Evolutionary conservation across 495 filamentous ascomycete species (phyloP).

Genomic region (Penicillium odoratum): DNA sequence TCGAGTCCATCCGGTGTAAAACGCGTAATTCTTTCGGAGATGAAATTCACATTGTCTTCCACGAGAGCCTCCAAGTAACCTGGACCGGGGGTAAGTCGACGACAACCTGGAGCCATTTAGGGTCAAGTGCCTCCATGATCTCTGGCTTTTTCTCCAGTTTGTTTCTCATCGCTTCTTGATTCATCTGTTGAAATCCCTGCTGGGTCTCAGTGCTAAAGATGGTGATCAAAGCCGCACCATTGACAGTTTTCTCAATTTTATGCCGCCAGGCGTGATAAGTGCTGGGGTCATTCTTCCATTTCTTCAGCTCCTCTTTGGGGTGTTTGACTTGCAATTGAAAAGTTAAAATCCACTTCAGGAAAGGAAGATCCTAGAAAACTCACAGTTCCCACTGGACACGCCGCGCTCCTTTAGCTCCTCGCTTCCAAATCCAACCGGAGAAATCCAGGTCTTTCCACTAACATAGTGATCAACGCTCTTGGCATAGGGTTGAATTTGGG

Average conservation of each 20-base stretch:
- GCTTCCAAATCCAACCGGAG: conserved; percentile 1
- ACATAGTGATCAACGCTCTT: no score
- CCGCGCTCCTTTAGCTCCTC: conserved; percentile 17
- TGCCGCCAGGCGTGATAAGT: conserved; percentile 36
- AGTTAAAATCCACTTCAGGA: no score
- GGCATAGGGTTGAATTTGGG: conserved; percentile 37
- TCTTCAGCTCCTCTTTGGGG: conserved; percentile 34
- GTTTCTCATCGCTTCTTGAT: no score
- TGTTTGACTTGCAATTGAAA: conserved; percentile 17
- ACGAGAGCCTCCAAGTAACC: conserved; percentile 41
- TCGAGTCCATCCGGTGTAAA: conserved; percentile 49
- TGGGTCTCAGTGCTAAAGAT: no score
- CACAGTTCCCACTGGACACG: no score
- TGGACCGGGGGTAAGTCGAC: conserved; percentile 39
- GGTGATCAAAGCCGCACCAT: no score
- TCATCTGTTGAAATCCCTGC: no score
- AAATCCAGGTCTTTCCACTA: no score
- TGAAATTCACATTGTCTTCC: conserved; percentile 48
- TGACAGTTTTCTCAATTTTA: conserved; percentile 27
- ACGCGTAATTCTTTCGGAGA: conserved; percentile 44
- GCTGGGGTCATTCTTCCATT: conserved; percentile 21
- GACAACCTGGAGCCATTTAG: conserved; percentile 11
- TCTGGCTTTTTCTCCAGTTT: no score
- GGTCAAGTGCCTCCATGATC: no score
- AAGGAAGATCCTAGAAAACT: no score